Evolutionary conservation across 192 early-diverging fungal genomes (phyloP).

Genomic region (Coemansia sp.): DNA sequence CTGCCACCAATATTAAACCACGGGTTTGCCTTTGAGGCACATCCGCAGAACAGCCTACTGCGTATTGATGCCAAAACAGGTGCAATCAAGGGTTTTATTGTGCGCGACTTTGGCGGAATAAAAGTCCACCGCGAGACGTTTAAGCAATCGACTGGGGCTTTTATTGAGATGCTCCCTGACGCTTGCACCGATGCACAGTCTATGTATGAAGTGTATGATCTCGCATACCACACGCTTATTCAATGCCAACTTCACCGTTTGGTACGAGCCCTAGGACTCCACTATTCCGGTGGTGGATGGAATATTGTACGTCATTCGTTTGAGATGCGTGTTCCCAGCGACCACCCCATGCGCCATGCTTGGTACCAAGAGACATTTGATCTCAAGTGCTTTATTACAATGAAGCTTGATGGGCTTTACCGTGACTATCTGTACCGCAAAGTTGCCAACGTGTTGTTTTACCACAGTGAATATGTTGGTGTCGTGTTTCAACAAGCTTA

Average conservation of each 20-base stretch:
- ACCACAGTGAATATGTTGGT: constrained; percentile 27
- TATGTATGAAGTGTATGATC: constrained; percentile 53
- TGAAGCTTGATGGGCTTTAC: constrained; percentile 68
- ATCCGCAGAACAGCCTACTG: constrained; percentile 62
- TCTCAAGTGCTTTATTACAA: constrained; percentile 62
- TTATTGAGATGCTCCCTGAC: constrained; percentile 57
- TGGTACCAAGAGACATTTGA: constrained; percentile 54
- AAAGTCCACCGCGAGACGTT: constrained; percentile 60
- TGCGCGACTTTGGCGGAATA: constrained; percentile 69
- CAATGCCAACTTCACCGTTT: constrained; percentile 61
- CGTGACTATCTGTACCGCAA: constrained; percentile 56
- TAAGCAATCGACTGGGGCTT: constrained; percentile 36
- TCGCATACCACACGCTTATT: constrained; percentile 64
- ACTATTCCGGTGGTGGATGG: constrained; percentile 62
- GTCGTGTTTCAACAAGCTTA: constrained; percentile 9
- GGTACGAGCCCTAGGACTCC: constrained; percentile 59
- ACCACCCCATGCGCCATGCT: constrained; percentile 44
- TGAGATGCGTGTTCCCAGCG: constrained; percentile 43
- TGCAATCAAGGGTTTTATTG: constrained; percentile 57
- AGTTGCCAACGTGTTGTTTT: constrained; percentile 50
- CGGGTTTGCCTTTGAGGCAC: constrained; percentile 67
- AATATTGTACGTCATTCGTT: constrained; percentile 54
- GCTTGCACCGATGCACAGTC: constrained; percentile 55
- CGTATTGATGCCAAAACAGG: constrained; percentile 54
- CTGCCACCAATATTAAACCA: constrained; percentile 59